Evolutionary conservation across 768 basidiomycete species (phyloP).

Genomic region (Auricularia heimuer): DNA sequence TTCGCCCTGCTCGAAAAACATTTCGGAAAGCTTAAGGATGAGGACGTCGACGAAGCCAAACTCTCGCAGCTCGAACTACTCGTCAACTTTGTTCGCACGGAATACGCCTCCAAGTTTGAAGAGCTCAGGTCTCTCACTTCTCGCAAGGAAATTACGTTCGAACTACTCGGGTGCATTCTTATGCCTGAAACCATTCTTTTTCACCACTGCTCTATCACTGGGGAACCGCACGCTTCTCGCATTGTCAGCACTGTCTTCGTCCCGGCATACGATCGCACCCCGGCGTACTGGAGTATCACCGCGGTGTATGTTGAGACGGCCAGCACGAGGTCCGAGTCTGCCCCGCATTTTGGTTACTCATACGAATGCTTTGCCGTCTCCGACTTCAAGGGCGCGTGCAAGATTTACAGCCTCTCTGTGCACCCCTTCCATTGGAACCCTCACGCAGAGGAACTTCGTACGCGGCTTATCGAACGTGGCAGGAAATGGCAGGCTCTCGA

Average conservation of each 20-base stretch:
- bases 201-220: slow-evolving; percentile 41
- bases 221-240: slow-evolving; percentile 32
- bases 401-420: background rate
- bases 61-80: slow-evolving; percentile 40
- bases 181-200: slow-evolving; percentile 45
- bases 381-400: background rate
- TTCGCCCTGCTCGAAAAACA: slow-evolving; percentile 37
- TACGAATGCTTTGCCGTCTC: background rate
- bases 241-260: background rate
- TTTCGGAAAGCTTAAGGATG: slow-evolving; percentile 26
- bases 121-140: slow-evolving; percentile 37
- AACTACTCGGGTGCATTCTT: slow-evolving; percentile 44
- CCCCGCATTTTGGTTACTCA: background rate
- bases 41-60: slow-evolving; percentile 32
- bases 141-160: slow-evolving; percentile 49
- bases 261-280: background rate
- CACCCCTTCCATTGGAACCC: background rate
- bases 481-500: slow-evolving; percentile 5
- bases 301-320: background rate
- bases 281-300: background rate
- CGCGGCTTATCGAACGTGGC: background rate
- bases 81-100: slow-evolving; percentile 37
- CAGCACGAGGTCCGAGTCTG: background rate
- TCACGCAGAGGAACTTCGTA: background rate
- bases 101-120: slow-evolving; percentile 40